Base-by-base conservation (phyloP, 148 eudicot species). In the Salicornia ramosissima region DNA sequence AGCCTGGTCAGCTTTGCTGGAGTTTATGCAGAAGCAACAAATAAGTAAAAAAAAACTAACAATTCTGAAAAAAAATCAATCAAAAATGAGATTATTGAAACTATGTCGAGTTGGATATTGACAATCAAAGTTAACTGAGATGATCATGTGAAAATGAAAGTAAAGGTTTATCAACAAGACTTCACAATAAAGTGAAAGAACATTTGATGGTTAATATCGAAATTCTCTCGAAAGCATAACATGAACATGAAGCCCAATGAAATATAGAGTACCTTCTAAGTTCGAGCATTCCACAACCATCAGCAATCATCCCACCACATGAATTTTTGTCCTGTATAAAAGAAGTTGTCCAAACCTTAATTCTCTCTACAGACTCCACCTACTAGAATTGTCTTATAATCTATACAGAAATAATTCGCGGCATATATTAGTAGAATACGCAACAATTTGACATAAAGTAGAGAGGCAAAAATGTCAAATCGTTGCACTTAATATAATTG, bases 21-120 rank as follows among this genome's bases (percentile, higher is more conserved):
- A 64, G 40, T 75, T 78, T 70, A 65, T 55, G 68, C 91, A 85
- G 73, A 67, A 60, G 71, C 64, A 22, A 55, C 19, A 73, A 64
- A 36, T 4, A 19, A 52, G 75, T 64, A 24, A 63, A 40, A 22
- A 22, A n/a, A n/a, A n/a, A n/a, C n/a, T n/a, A n/a, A 36, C 40
- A 36, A 4, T 8, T 36, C 40, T 36, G 40, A n/a, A n/a, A n/a
- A n/a, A n/a, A n/a, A n/a, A n/a, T n/a, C n/a, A n/a, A n/a, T 57
- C 31, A 55, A 29, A 0, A 57, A 57, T 2, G 10, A 54, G 10
- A 0, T 25, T 10, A 55, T 7, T 55, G 18, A 25, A 28, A 55
- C n/a, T n/a, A n/a, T n/a, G n/a, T n/a, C n/a, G n/a, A n/a, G n/a
- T n/a, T n/a, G n/a, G n/a, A n/a, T n/a, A n/a, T n/a, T n/a, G n/a